Evolutionary conservation across 2,329 filamentous ascomycete species (phyloP).

Genomic region (Monilinia fructicola): DNA sequence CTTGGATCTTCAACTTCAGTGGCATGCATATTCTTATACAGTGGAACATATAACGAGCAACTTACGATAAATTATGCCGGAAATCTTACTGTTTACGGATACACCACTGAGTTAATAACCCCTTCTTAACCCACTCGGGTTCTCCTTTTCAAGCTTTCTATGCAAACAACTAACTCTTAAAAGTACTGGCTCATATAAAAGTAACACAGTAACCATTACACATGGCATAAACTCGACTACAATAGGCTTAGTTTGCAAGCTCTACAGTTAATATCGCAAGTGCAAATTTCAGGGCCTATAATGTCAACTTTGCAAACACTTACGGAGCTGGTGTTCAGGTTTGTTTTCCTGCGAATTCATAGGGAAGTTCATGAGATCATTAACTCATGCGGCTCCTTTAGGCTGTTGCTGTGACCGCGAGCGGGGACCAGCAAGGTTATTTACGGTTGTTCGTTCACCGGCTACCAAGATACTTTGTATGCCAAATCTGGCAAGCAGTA

Average conservation of each 20-base stretch:
- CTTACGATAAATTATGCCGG: constrained; percentile 3
- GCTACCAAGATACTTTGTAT: constrained; percentile 55
- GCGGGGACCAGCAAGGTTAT: constrained; percentile 50
- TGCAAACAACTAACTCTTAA: not conserved
- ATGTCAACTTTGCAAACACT: constrained; percentile 13
- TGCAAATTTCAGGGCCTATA: constrained; percentile 16
- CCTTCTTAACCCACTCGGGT: too few relatives aligned
- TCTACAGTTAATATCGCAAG: constrained; percentile 4
- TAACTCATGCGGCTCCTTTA: constrained; percentile 31
- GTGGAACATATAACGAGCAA: constrained; percentile 13
- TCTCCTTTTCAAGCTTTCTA: not conserved
- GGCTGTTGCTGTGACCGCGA: constrained; percentile 53
- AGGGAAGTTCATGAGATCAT: too few relatives aligned
- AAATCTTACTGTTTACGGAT: constrained; percentile 10
- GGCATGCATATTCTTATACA: constrained; percentile 15
- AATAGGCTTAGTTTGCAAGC: constrained; percentile 4
- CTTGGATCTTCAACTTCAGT: constrained; percentile 1
- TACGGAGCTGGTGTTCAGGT: constrained; percentile 19
- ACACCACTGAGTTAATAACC: constrained; percentile 10
- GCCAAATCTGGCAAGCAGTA: constrained; percentile 52
- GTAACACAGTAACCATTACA: constrained; percentile 9
- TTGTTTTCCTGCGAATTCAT: not conserved
- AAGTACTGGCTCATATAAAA: constrained; percentile 4
- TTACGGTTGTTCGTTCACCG: constrained; percentile 53
- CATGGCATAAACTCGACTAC: constrained; percentile 1